Evolutionary conservation across 2,329 filamentous ascomycete genomes (phyloP).

Genomic region (Fusarium duplospermum): DNA sequence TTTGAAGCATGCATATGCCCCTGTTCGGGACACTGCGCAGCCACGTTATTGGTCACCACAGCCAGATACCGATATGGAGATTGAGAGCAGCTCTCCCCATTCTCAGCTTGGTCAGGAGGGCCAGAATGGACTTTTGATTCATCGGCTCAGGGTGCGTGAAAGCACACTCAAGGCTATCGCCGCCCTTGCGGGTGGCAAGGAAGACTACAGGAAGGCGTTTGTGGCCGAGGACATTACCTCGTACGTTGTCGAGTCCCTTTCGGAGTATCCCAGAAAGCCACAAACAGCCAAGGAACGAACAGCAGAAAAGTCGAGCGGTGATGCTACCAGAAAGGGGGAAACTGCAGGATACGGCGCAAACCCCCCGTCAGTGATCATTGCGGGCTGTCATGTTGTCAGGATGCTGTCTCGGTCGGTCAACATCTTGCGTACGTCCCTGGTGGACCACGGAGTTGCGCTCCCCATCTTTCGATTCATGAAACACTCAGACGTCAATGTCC

Average conservation of each 20-base stretch:
- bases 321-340: conserved; percentile 43
- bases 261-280: conserved; percentile 65
- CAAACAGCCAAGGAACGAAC: conserved; percentile 55
- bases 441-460: conserved; percentile 84
- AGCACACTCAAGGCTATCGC: conserved; percentile 82
- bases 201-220: conserved; percentile 84
- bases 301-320: conserved; percentile 53
- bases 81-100: conserved; percentile 49
- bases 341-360: conserved; percentile 74
- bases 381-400: conserved; percentile 84
- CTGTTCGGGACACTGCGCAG: conserved; percentile 49
- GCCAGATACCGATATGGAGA: conserved; percentile 49
- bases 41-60: conserved; percentile 55
- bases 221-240: conserved; percentile 84
- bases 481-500: conserved; percentile 80
- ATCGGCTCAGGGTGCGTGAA: conserved; percentile 82
- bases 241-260: conserved; percentile 85
- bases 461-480: conserved; percentile 82
- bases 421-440: conserved; percentile 84
- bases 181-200: conserved; percentile 83
- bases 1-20: conserved; percentile 63
- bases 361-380: conserved; percentile 80
- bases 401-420: conserved; percentile 87
- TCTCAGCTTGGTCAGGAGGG: conserved; percentile 70
- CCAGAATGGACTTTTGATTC: conserved; percentile 68